Evolutionary conservation across 2,329 filamentous ascomycete genomes (phyloP), one percentile per base, ranked within the genome.

Genomic region (Aspergillus niger): DNA sequence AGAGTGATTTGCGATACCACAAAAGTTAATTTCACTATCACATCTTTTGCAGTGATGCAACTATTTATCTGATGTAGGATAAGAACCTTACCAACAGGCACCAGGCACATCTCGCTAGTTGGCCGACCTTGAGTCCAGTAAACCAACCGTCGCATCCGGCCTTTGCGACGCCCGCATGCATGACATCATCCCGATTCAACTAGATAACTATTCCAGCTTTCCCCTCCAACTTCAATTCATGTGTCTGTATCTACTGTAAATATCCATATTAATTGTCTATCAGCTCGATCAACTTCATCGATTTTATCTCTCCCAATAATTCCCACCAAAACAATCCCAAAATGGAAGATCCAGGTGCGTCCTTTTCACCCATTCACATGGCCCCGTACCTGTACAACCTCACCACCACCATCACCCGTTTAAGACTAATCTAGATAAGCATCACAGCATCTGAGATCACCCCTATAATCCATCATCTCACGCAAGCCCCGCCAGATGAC

Each of bases 381-480:
- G 28, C 8, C 10, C 3, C 8, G 7, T 5, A 11, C 53, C 44
- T 48, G 68, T 69, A 59, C 63, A 67, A 20, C 62, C 32, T 22
- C 30, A 53, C 60, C 17, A 65, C 66, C 59, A 63, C 60, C 64
- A 28, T 15, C 49, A 51, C 28, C 1, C 26, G 2, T 24, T 24
- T 39, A 8, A 43, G 20, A 41, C 32, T 36, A 24, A 59, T 17
- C 47, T 26, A 8, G n/a, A 48, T 8, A n/a, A 28, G 2, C n/a
- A 30, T 6, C 52, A 44, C 55, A 80, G 81, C 81, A 26, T 70
- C 77, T 56, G 88, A 96, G 63, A 89, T 94, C 66, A 71, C 81
- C 22, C 73, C 76, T 10, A 81, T 96, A 56, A 90, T 96, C 74
- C 83, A 83, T 60, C 79, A 83, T 38, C 84, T 96, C 60, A 88